Evolutionary conservation across 805 yeast genomes (phyloP).

Genomic region (Candida cerambycidarum): DNA sequence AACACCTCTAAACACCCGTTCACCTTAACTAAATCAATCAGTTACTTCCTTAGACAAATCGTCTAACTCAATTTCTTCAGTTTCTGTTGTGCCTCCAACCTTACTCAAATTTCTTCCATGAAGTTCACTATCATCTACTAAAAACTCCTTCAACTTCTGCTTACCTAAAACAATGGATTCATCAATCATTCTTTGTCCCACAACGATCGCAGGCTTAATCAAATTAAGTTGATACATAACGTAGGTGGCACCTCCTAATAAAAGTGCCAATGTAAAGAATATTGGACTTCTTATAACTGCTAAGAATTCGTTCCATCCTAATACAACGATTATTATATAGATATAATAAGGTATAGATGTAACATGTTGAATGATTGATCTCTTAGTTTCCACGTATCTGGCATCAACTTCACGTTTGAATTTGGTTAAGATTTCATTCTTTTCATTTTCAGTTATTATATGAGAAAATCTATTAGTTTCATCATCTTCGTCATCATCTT

Average conservation of each 20-base stretch:
- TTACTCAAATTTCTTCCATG: slow-evolving; percentile 22
- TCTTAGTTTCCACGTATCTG: slow-evolving; percentile 80
- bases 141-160: slow-evolving; percentile 55
- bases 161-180: slow-evolving; percentile 60
- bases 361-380: slow-evolving; percentile 74
- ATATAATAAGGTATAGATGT: slow-evolving; percentile 85
- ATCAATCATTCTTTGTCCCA: slow-evolving; percentile 56
- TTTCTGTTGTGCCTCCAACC: slow-evolving; percentile 2
- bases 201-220: slow-evolving; percentile 70
- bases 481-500: slow-evolving; percentile 25
- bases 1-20: too few species aligned
- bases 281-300: slow-evolving; percentile 83
- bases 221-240: slow-evolving; percentile 69
- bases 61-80: slow-evolving; percentile 15
- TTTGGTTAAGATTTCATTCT: slow-evolving; percentile 52
- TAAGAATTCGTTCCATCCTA: slow-evolving; percentile 97
- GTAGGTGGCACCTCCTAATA: slow-evolving; percentile 61
- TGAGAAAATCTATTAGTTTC: slow-evolving; percentile 49
- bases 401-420: slow-evolving; percentile 78
- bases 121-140: slow-evolving; percentile 48
- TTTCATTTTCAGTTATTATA: slow-evolving; percentile 57
- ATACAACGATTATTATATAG: slow-evolving; percentile 64
- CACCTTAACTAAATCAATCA: too few species aligned
- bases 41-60: too few species aligned
- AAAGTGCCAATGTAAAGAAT: slow-evolving; percentile 61